Base-by-base conservation (phyloP, 108 stramenopile species). In the Cafeteria roenbergensis region DNA sequence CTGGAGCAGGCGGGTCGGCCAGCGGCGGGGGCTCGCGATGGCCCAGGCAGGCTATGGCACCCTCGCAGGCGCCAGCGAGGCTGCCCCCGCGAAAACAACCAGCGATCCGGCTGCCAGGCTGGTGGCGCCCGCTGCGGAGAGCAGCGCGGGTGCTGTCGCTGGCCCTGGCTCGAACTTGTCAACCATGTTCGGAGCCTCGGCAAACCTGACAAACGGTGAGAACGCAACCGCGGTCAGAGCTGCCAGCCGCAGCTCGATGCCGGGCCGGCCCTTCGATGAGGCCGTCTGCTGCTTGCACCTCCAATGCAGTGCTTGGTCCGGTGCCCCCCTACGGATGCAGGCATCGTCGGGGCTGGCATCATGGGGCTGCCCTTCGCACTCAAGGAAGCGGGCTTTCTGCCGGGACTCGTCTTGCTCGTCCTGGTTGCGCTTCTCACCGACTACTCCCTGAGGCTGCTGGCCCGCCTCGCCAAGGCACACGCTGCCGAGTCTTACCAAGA, bases 281-380 rank as follows among this genome's bases (percentile, higher is more conserved):
- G n/a, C n/a, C n/a, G n/a, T n/a, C n/a, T n/a, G n/a, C n/a, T n/a
- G n/a, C n/a, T n/a, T n/a, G n/a, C n/a, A n/a, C n/a, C n/a, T n/a
- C n/a, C n/a, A n/a, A n/a, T n/a, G n/a, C n/a, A n/a, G n/a, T n/a
- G n/a, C n/a, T n/a, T n/a, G n/a, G n/a, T n/a, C n/a, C n/a, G n/a
- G n/a, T n/a, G n/a, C n/a, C n/a, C n/a, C n/a, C n/a, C n/a, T n/a
- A n/a, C n/a, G n/a, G n/a, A n/a, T n/a, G n/a, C n/a, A n/a, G n/a
- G 70, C n/a, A 77, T 80, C 25, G 55, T 80, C 20, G 79, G 79
- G 8, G 79, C 79, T 17, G 79, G 79, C 20, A 70, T 80, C 9
- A 62, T 80, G 25, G 79, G 77, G 34, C 65, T 80, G 20, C 74
- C 76, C 4, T 78, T 75, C 63, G 74, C 77, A 8, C 26, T 78